phyloP scores from a whole-genome alignment of 805 yeast species.

The Saturnispora ahearnii region DNA sequence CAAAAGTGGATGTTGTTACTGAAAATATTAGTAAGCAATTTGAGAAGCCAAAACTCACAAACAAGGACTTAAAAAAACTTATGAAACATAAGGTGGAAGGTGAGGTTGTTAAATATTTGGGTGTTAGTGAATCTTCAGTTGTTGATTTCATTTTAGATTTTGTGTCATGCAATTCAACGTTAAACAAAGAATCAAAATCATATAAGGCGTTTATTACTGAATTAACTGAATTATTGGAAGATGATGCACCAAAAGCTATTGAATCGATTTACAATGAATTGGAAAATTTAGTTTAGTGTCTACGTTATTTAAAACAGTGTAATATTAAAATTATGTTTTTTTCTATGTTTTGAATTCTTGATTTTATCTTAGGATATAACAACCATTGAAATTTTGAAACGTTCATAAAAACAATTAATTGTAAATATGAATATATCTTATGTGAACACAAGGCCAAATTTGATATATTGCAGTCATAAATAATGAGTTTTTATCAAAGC shows the following conservation, averaged over 20 bases:
- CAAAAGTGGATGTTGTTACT: neutral
- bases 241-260: slow-evolving; percentile 29
- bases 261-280: slow-evolving; percentile 13
- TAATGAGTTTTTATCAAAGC: no score
- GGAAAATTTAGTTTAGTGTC: neutral
- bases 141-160: slow-evolving; percentile 34
- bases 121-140: slow-evolving; percentile 44
- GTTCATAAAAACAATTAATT: no score
- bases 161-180: slow-evolving; percentile 28
- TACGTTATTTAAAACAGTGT: neutral
- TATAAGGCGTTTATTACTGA: slow-evolving; percentile 34
- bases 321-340: neutral
- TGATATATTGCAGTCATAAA: no score
- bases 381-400: no score
- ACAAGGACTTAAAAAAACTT: neutral
- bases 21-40: neutral
- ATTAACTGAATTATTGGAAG: slow-evolving; percentile 40
- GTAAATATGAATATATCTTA: no score
- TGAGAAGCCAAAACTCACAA: neutral
- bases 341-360: neutral
- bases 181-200: slow-evolving; percentile 19
- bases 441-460: no score
- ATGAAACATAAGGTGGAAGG: slow-evolving; percentile 28
- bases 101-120: slow-evolving; percentile 43
- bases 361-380: no score